Evolutionary conservation across 139 green algal species (phyloP).

Genomic region (Chlamydomonas sp.): DNA sequence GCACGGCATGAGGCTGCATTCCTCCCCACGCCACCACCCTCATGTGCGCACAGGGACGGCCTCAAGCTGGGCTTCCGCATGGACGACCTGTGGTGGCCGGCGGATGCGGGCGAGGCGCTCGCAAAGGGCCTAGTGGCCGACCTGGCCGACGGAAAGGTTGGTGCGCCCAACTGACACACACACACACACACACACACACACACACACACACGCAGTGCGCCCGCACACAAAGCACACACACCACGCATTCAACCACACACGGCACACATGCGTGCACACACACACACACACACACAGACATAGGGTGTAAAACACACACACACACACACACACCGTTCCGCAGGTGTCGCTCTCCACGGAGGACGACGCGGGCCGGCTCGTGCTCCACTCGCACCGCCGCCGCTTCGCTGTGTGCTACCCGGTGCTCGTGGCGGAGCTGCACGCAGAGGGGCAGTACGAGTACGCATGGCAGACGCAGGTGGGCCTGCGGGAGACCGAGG

Average conservation of each 20-base stretch:
- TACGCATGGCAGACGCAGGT: slow-evolving; percentile 50
- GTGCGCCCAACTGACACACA: too few species aligned
- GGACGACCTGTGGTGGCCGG: slow-evolving; percentile 40
- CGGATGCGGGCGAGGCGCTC: slow-evolving; percentile 16
- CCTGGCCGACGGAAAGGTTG: slow-evolving; percentile 25
- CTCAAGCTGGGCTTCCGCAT: slow-evolving; percentile 37
- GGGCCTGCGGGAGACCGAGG: too few species aligned
- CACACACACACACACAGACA: too few species aligned
- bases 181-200: too few species aligned
- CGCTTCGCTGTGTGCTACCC: slow-evolving; percentile 59
- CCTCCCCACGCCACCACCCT: neutral
- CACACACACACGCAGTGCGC: too few species aligned
- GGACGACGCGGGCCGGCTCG: slow-evolving; percentile 38
- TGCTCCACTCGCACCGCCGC: slow-evolving; percentile 37
- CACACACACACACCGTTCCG: too few species aligned
- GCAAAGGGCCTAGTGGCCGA: slow-evolving; percentile 21
- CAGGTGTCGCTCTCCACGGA: slow-evolving; percentile 30
- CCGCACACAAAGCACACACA: too few species aligned
- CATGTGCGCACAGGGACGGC: slow-evolving; percentile 1
- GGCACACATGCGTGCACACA: too few species aligned
- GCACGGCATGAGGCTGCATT: neutral
- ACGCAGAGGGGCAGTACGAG: slow-evolving; percentile 24
- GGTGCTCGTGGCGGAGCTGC: slow-evolving; percentile 32
- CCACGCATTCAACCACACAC: too few species aligned
- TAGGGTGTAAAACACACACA: too few species aligned